Base-by-base conservation (phyloP, 768 basidiomycete species). In the Lepiota subincarnata region DNA sequence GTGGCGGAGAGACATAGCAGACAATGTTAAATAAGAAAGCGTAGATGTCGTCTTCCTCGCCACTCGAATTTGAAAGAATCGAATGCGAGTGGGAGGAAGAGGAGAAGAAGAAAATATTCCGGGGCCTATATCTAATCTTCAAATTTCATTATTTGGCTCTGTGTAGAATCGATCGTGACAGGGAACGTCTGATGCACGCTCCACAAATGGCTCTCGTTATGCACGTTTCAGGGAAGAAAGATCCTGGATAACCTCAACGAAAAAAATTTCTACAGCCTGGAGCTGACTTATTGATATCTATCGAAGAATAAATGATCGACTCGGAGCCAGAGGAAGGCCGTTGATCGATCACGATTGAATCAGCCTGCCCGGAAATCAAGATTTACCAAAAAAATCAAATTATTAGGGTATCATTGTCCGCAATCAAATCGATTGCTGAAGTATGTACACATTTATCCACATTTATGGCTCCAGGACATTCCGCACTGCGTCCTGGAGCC, bases 71-170 rank as follows among this genome's bases (percentile, higher is more conserved):
- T 64, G 62, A 62, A 57, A 55, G 57, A 52, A 57, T 63, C 60
- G 56, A 62, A 65, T 68, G 69, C 69, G 70, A 73, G 72, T 78
- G 74, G 70, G 73, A 71, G 75, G 76, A 80, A 77, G 73, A 78
- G 70, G 72, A 72, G 71, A 75, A 71, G 69, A 71, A 68, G 64
- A 73, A 70, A 66, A 59, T 56, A 57, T 26, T 18, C 42, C 58
- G 24, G 24, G 24, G 24, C 24, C 24, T 24, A 65, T 66, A 67
- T 72, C 70, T 68, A 66, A 71, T 72, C 65, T 60, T 44, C 53
- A 65, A 70, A 65, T 58, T 69, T 65, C 45, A 55, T 65, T 75
- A 61, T 70, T 73, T 73, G 70, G 42, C 28, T 43, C n/a, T 70
- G 63, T 54, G 43, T 54, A 26, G 12, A n/a, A 31, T 18, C 13